A percentile compares a stretch with the other conserved stretches of the same genome.
Evolutionary conservation across 805 yeast genomes (phyloP).

Genomic region (Saccharomycopsis sp.): DNA sequence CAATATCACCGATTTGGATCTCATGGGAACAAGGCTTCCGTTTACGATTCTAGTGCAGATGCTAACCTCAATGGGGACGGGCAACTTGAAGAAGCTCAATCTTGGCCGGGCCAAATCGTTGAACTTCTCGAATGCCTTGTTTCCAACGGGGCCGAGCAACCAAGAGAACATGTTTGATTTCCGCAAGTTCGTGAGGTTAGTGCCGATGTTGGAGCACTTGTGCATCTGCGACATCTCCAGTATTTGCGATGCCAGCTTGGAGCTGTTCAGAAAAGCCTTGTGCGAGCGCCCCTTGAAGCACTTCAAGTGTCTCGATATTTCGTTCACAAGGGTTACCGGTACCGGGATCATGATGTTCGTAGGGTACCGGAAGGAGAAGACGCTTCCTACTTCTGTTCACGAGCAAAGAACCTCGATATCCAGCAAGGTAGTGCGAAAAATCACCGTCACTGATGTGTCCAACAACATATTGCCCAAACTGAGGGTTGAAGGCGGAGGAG

Average conservation of each 20-base stretch:
- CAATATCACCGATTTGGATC: background rate
- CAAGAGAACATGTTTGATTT: conserved; percentile 5
- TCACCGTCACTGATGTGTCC: no score
- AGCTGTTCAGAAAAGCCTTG: background rate
- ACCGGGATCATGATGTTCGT: conserved; percentile 16
- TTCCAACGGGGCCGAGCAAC: background rate
- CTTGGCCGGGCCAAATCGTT: conserved; percentile 8
- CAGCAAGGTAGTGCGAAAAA: background rate
- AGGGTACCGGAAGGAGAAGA: conserved; percentile 7
- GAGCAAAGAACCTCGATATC: background rate
- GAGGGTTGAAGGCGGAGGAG: no score
- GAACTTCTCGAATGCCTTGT: conserved; percentile 4
- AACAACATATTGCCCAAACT: no score
- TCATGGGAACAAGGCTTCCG: background rate
- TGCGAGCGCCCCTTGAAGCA: background rate
- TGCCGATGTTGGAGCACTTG: conserved; percentile 8
- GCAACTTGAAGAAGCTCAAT: conserved; percentile 3
- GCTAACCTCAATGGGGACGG: conserved; percentile 9
- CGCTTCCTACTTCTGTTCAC: background rate
- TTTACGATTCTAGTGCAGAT: background rate
- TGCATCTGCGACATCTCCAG: conserved; percentile 4
- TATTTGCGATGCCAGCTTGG: background rate
- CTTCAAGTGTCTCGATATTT: conserved; percentile 15
- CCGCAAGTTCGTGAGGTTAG: conserved; percentile 5
- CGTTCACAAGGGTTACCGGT: conserved; percentile 13